Percentiles rank a stretch among this genome's conserved stretches.
Conservation (phyloP, 2,329 filamentous ascomycete genomes). For the Fusarium sp. region DNA sequence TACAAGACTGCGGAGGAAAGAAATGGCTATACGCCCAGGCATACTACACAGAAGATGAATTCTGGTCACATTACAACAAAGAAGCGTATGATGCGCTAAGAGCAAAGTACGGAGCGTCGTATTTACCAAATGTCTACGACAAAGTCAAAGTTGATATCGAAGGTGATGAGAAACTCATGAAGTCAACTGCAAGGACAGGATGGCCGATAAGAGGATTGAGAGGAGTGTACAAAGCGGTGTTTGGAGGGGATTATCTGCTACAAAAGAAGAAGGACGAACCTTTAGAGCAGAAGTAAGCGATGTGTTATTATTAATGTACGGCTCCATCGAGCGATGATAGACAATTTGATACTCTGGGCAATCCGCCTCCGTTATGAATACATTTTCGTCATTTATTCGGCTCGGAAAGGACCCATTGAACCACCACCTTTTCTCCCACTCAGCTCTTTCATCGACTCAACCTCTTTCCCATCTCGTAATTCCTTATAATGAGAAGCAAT, state of each 20-base stretch:
- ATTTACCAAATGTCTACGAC: conserved; percentile 73
- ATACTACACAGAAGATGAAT: conserved; percentile 75
- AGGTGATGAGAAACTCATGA: conserved; percentile 47
- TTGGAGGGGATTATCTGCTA: conserved; percentile 61
- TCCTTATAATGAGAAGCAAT: conserved; percentile 37
- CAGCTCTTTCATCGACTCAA: conserved; percentile 45
- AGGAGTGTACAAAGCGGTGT: conserved; percentile 59
- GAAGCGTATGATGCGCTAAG: conserved; percentile 69
- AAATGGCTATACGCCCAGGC: conserved; percentile 79
- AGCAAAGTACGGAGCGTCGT: conserved; percentile 67
- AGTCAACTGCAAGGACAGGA: conserved; percentile 49
- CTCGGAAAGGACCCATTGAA: conserved; percentile 47
- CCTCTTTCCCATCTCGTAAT: conserved; percentile 30
- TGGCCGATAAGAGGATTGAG: conserved; percentile 61
- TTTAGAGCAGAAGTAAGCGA: conserved; percentile 14
- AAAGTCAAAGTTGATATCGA: conserved; percentile 69
- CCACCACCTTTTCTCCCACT: conserved; percentile 47
- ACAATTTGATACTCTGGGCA: conserved; percentile 35
- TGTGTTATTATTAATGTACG: conserved; percentile 12
- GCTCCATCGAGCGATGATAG: conserved; percentile 10
- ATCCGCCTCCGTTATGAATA: conserved; percentile 10
- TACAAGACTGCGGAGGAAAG: conserved; percentile 70
- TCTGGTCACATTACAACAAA: conserved; percentile 73
- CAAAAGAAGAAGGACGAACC: conserved; percentile 46
- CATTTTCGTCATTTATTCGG: conserved; percentile 38